Evolutionary conservation across 2,329 filamentous ascomycete genomes (phyloP), one percentile per base, ranked within the genome.

Genomic region (Venturia asperata): DNA sequence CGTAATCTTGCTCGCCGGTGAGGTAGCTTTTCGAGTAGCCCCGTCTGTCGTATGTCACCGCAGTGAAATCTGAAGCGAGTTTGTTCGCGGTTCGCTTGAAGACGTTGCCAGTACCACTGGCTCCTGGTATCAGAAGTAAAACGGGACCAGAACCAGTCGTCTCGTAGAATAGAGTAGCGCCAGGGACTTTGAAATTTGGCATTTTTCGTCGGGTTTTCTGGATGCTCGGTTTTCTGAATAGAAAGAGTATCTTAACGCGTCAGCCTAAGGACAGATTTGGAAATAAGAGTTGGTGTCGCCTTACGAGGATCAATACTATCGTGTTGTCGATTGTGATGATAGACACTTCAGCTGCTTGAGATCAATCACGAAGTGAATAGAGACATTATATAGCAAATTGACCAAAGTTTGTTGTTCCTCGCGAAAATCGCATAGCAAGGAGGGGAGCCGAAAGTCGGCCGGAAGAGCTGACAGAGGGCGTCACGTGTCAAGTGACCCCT

Each of bases 71-170:
- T 10, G 66, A 41, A 21, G 68, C 67, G 1, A 76, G 67, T 17
- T 66, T 52, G 37, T 67, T 66, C 6, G 70, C 70, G 10, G 70
- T 62, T 3, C 64, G 43, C 41, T 70, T 65, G 66, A 70, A 75
- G 49, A 74, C 67, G 19, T 70, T 68, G 5, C 67, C 68, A 21
- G 67, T 67, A 19, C 74, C 73, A 42, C 72, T 69, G 30, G 70
- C 73, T 47, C 73, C 73, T 24, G 71, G 69, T 49, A 76, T 73
- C n/a, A 71, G 67, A 45, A 75, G 65, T 13, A 75, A 67, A 5
- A 72, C 64, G 5, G 73, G 73, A 3, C 71, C 72, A n/a, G 61
- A 66, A 24, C 73, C 73, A n/a, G 68, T 61, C 30, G 66, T 68
- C 41, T 73, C 68, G 66, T 75, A 74, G 67, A 71, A 68, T 19